Evolutionary conservation across 805 yeast genomes (phyloP).

Genomic region (Wickerhamiella spandovensis): DNA sequence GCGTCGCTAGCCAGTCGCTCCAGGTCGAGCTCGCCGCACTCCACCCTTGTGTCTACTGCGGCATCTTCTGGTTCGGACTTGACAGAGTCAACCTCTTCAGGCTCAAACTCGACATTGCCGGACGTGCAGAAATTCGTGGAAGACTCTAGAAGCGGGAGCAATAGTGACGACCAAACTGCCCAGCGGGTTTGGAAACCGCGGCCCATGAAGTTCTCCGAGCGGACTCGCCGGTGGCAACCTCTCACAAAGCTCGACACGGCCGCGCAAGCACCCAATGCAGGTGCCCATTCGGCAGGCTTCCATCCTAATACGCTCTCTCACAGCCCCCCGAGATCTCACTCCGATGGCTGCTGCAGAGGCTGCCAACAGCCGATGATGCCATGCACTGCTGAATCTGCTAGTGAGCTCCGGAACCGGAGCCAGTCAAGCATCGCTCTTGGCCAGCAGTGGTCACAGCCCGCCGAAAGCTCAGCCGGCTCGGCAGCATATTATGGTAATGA

Average conservation of each 20-base stretch:
- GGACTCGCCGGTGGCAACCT: neutral
- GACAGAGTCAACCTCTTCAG: neutral
- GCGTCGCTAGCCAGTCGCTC: neutral
- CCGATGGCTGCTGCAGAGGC: neutral
- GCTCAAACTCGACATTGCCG: neutral
- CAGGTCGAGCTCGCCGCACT: neutral
- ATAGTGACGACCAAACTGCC: slow-evolving; percentile 31
- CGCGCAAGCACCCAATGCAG: neutral
- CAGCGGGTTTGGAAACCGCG: neutral
- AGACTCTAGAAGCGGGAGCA: slow-evolving; percentile 15
- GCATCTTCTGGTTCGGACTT: neutral
- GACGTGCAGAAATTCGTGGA: neutral
- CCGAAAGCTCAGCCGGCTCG: neutral
- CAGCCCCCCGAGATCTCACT: neutral
- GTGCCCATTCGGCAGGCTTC: neutral
- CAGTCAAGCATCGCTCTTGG: neutral
- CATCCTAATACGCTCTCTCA: neutral
- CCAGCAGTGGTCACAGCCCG: neutral
- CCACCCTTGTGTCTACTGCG: neutral
- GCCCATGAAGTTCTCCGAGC: neutral
- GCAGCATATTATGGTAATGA: too few species aligned
- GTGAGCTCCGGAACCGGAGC: neutral
- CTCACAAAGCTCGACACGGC: neutral
- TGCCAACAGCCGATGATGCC: neutral
- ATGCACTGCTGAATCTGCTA: neutral